Conservation (phyloP, 1,139 yeast species). For the Diutina neorugosa region DNA sequence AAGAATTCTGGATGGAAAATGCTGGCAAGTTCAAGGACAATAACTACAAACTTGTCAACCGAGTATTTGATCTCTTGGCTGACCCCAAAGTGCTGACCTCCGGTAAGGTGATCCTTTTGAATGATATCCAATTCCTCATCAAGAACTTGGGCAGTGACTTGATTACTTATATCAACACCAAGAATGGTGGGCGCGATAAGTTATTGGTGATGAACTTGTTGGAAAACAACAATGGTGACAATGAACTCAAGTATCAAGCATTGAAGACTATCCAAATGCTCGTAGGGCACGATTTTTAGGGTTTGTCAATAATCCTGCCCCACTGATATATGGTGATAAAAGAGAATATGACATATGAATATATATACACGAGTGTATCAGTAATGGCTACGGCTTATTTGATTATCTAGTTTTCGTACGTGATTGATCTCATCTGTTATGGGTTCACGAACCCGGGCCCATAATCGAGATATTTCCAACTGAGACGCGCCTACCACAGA, state of each 20-base stretch:
- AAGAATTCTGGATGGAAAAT: conserved; percentile 85
- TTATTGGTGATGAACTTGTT: conserved; percentile 74
- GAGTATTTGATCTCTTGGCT: conserved; percentile 27
- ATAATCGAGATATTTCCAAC: neutral
- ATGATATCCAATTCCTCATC: conserved; percentile 34
- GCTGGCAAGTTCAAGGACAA: conserved; percentile 62
- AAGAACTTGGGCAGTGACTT: conserved; percentile 47
- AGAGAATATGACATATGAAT: too few relatives aligned
- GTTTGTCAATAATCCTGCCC: neutral
- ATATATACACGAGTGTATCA: neutral
- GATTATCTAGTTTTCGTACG: neutral
- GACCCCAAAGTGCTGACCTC: conserved; percentile 14
- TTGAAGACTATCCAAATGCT: conserved; percentile 85
- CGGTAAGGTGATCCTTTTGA: conserved; percentile 35
- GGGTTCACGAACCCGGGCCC: neutral
- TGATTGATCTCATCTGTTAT: neutral
- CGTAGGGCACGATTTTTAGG: conserved; percentile 47
- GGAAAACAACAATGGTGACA: conserved; percentile 54
- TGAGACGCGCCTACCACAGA: neutral
- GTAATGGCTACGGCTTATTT: too few relatives aligned
- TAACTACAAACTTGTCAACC: conserved; percentile 60
- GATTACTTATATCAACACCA: conserved; percentile 61
- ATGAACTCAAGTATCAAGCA: conserved; percentile 90
- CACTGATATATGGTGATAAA: neutral
- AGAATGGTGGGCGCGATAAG: conserved; percentile 39